Conservation (phyloP, 768 basidiomycete genomes). For the Ramaria rubella region DNA sequence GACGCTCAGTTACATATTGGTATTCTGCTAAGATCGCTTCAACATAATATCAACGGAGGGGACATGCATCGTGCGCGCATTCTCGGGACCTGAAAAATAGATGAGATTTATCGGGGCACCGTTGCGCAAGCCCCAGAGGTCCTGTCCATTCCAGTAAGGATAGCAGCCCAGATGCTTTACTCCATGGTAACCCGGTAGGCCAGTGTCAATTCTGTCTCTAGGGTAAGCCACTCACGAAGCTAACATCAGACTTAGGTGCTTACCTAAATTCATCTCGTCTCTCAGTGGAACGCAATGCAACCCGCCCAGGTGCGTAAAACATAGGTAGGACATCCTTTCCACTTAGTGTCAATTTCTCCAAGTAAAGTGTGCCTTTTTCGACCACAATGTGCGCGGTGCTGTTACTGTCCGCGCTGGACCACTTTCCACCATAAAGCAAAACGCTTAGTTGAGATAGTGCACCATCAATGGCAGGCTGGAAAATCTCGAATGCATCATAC, state of each 20-base stretch:
- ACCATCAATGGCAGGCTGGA: slow-evolving; percentile 24
- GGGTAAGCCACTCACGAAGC: not conserved
- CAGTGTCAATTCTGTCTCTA: slow-evolving; percentile 22
- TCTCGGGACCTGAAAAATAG: slow-evolving; percentile 16
- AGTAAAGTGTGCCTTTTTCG: slow-evolving; percentile 19
- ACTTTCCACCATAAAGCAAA: slow-evolving; percentile 20
- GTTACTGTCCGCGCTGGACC: slow-evolving; percentile 12
- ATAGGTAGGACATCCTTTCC: slow-evolving; percentile 18
- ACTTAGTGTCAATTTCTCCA: slow-evolving; percentile 8
- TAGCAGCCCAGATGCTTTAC: slow-evolving; percentile 27
- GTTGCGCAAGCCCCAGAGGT: slow-evolving; percentile 24
- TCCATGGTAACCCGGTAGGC: slow-evolving; percentile 23
- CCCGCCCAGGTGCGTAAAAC: slow-evolving; percentile 16
- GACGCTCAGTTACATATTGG: too few relatives aligned
- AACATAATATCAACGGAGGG: slow-evolving; percentile 12
- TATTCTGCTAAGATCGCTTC: slow-evolving; percentile 8
- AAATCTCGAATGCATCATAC: slow-evolving; percentile 20
- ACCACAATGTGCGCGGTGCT: slow-evolving; percentile 13
- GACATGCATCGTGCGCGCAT: slow-evolving; percentile 7
- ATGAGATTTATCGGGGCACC: slow-evolving; percentile 23
- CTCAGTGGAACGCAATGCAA: slow-evolving; percentile 21
- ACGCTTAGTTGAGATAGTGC: slow-evolving; percentile 8
- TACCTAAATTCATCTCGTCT: slow-evolving; percentile 27
- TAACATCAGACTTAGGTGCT: not conserved
- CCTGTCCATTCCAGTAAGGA: slow-evolving; percentile 25